A percentile compares a stretch with the other conserved stretches of the same genome.
Conservation (phyloP, 371 early-diverging fungal species). For the Capniomyces stellatus region DNA sequence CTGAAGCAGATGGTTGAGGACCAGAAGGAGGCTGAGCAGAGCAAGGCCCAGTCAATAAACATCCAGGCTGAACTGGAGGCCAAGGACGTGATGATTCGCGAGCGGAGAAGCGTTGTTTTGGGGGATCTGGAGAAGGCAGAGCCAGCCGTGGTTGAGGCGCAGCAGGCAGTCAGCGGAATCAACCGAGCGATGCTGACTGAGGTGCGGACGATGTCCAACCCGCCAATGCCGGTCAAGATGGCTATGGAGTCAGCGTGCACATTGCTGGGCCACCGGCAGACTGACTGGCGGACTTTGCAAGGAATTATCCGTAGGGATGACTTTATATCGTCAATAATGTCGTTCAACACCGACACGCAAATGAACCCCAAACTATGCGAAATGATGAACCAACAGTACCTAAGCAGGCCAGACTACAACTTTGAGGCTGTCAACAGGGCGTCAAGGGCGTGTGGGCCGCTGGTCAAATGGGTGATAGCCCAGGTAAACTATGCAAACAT, state of each 20-base stretch:
- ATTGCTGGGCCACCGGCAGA: constrained; percentile 72
- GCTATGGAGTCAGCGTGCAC: constrained; percentile 96
- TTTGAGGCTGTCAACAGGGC: constrained; percentile 92
- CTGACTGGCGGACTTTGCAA: constrained; percentile 78
- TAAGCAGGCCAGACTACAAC: constrained; percentile 70
- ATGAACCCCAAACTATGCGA: constrained; percentile 57
- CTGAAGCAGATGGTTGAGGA: constrained; percentile 88
- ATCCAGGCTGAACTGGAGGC: constrained; percentile 60
- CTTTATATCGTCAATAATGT: constrained; percentile 92
- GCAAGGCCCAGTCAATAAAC: constrained; percentile 62
- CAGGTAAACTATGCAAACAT: constrained; percentile 87
- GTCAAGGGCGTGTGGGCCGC: constrained; percentile 96
- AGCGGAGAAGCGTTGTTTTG: constrained; percentile 65
- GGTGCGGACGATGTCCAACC: constrained; percentile 94
- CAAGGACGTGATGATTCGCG: constrained; percentile 63
- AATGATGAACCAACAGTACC: constrained; percentile 54
- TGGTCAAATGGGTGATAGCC: constrained; percentile 94
- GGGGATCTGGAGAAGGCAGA: constrained; percentile 87
- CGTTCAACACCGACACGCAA: constrained; percentile 69
- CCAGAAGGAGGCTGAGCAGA: constrained; percentile 88
- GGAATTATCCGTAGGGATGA: constrained; percentile 87
- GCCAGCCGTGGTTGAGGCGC: constrained; percentile 93
- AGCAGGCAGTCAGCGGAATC: constrained; percentile 80
- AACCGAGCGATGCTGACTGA: constrained; percentile 96
- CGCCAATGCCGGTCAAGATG: constrained; percentile 89